Evolutionary conservation across 768 basidiomycete species (phyloP), one percentile per base, ranked within the genome.

Genomic region (Leccinum rimulosum): DNA sequence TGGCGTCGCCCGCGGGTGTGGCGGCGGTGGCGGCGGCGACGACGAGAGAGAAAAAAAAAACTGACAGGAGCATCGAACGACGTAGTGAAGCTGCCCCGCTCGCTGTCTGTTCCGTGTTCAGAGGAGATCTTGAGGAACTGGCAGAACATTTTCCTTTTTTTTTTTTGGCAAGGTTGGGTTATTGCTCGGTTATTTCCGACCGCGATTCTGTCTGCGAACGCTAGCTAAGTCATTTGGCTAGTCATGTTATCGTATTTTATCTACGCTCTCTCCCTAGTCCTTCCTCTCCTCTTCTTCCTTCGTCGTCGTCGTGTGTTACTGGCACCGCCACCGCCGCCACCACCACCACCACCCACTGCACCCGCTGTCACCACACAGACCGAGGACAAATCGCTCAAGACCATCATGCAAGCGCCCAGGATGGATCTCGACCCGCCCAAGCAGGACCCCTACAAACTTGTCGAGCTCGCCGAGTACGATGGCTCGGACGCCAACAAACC

Each of bases 401-500:
- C 83, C 27, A 82, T 92, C 71, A 91, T 92, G 89, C 88, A 90
- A 68, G 68, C 88, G 9, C 76, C 86, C 27, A 73, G 77, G 66
- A 73, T 70, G 6, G 84, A 89, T 67, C 80, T 91, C 40, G 76
- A 75, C 14, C 83, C 87, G 1, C 91, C 93, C 19, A 90, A 91
- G 73, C 77, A 88, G 63, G 88, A 93, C 70, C 88, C 90, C 0
- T 91, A 84, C 76, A 88, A 91, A 0, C 78, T 79, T 15, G 81
- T 82, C 61, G 74, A 90, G 63, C 79, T 98, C 59, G 85, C 80
- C 40, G 62, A 79, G 66, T 94, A 79, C 70, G 85, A 95, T 72
- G 95, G 95, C 17, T 76, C 78, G 0, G 82, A 86, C 61, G 70
- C 79, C 0, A 67, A 73, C 43, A 84, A 83, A 64, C 91, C 93